Evolutionary conservation across 169 alveolate species (phyloP).

Genomic region (Ichthyophthirius multifiliis): DNA sequence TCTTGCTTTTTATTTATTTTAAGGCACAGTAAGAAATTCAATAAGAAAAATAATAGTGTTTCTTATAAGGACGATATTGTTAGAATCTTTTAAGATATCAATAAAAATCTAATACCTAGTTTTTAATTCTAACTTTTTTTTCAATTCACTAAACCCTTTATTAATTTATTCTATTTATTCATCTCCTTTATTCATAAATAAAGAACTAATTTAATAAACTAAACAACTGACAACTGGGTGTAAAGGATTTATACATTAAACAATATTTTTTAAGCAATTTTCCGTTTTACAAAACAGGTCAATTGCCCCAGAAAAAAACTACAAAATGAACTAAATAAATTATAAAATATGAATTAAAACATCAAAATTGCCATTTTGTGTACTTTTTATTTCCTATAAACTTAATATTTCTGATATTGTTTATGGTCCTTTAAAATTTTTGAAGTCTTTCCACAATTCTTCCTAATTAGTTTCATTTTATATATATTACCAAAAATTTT

Average conservation of each 20-base stretch:
- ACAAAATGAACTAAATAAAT: neutral
- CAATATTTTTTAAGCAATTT: neutral
- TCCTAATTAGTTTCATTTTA: neutral
- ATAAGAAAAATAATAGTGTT: neutral
- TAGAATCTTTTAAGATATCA: neutral
- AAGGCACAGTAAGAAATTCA: neutral
- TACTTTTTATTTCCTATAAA: neutral
- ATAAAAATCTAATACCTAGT: neutral
- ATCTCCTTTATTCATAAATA: neutral
- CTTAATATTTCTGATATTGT: neutral
- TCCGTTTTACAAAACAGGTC: neutral
- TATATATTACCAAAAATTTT: neutral
- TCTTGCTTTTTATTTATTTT: neutral
- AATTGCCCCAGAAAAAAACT: neutral
- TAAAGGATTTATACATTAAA: neutral
- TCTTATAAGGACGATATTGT: neutral
- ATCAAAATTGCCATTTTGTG: neutral
- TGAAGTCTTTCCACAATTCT: slow-evolving; percentile 5
- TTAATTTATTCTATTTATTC: neutral
- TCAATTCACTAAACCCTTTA: neutral
- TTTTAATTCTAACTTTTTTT: neutral
- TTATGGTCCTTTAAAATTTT: neutral
- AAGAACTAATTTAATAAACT: neutral
- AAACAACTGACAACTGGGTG: neutral
- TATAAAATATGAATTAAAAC: neutral